A percentile compares a stretch with the other conserved stretches of the same genome.
These are phyloP conservation scores for Citrus hindsii DNA, from an alignment of 345 rosid species.

Conservation along the genomic window DNA sequence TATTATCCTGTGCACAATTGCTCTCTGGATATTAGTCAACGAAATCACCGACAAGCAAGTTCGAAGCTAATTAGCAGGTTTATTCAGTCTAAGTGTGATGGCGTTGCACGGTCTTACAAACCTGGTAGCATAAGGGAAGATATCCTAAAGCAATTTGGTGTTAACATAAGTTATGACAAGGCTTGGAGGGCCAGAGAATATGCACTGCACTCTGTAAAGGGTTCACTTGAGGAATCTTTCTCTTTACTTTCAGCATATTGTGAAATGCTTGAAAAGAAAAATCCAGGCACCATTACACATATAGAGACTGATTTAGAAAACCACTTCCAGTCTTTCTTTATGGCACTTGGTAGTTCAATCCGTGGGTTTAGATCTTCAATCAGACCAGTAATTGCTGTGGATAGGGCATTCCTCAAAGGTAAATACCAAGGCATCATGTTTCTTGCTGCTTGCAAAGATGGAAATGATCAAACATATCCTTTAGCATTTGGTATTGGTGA, in stretches of 20 bases:
- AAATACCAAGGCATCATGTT: slow-evolving; percentile 3
- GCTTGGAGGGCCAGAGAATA: slow-evolving; percentile 7
- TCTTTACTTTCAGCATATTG: slow-evolving; percentile 1
- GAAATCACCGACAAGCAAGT: slow-evolving; percentile 9
- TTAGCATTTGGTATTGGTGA: background rate
- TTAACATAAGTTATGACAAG: slow-evolving; percentile 4
- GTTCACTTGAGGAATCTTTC: background rate
- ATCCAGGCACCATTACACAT: background rate
- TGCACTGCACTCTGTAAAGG: background rate
- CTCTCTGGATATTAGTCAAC: background rate
- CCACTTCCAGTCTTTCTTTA: background rate
- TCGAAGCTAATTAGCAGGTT: slow-evolving; percentile 2
- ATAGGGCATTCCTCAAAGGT: slow-evolving; percentile 4
- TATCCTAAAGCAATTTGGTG: slow-evolving; percentile 4
- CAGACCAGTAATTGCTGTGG: background rate
- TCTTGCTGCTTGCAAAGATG: background rate
- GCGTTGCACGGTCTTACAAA: background rate
- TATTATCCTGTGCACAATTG: background rate
- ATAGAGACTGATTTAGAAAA: background rate
- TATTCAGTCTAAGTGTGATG: background rate
- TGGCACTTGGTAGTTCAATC: slow-evolving; percentile 1
- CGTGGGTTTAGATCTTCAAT: background rate
- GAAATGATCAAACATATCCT: slow-evolving; percentile 3
- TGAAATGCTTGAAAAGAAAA: background rate
- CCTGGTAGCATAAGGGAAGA: slow-evolving; percentile 6